Conservation (phyloP, 768 basidiomycete genomes). For the Lactarius hengduanensis region DNA sequence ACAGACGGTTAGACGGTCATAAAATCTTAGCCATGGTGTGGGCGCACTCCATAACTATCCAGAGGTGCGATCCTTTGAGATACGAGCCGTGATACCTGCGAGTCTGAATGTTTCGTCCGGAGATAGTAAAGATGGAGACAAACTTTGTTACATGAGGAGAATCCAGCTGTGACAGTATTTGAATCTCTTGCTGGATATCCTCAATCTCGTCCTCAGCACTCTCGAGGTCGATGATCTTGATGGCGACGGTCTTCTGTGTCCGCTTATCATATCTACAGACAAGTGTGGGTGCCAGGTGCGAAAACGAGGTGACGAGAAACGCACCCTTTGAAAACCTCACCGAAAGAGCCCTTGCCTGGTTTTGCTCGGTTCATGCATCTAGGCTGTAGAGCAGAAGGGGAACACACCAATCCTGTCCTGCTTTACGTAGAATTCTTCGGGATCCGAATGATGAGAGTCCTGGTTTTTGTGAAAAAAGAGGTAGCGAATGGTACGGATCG, state of each 20-base stretch:
- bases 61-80: constrained; percentile 92
- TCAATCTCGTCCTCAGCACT: constrained; percentile 99
- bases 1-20: constrained; percentile 12
- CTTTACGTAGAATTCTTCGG: constrained; percentile 95
- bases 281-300: constrained; percentile 16
- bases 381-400: constrained; percentile 23
- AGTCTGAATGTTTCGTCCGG: constrained; percentile 25
- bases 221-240: constrained; percentile 99
- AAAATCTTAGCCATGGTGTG: background rate
- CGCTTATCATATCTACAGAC: constrained; percentile 82
- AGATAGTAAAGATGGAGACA: constrained; percentile 37
- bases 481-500: constrained; percentile 21
- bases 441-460: constrained; percentile 78
- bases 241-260: constrained; percentile 95
- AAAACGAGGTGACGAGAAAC: constrained; percentile 30
- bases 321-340: constrained; percentile 98
- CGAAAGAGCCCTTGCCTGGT: constrained; percentile 95
- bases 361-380: constrained; percentile 15
- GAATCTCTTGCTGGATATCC: constrained; percentile 98
- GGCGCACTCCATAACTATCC: constrained; percentile 97
- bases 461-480: constrained; percentile 34
- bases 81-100: constrained; percentile 91
- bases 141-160: constrained; percentile 95
- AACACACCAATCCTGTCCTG: constrained; percentile 92
- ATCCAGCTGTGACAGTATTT: constrained; percentile 94